These are phyloP conservation scores for Pseudopyricularia cyperi DNA, from an alignment of 2,329 filamentous ascomycete genomes.

Conservation along the genomic window DNA sequence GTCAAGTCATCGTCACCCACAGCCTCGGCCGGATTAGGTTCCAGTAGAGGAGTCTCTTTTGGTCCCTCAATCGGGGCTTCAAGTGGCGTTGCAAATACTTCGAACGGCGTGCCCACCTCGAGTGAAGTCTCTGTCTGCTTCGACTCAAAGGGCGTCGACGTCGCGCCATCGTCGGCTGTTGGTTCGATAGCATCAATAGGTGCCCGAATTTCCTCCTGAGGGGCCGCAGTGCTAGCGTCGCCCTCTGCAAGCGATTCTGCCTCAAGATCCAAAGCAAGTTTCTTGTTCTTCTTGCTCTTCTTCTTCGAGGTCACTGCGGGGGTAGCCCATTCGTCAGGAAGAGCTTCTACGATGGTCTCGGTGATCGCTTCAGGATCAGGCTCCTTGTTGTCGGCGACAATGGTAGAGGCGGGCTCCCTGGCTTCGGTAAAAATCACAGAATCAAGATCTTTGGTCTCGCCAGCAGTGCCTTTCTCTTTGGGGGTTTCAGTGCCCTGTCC, in stretches of 20 bases:
- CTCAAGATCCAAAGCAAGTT: neutral
- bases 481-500: neutral
- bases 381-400: neutral
- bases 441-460: neutral
- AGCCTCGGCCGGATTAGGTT: neutral
- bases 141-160: neutral
- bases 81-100: neutral
- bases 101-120: neutral
- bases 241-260: neutral
- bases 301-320: neutral
- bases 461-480: neutral
- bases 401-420: neutral
- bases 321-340: neutral
- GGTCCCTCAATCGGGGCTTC: neutral
- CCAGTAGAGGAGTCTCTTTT: neutral
- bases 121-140: neutral
- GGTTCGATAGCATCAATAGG: neutral
- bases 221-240: neutral
- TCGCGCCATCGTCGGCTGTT: neutral
- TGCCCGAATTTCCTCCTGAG: neutral
- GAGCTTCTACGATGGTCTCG: neutral
- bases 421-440: neutral
- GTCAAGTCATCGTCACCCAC: slow-evolving; percentile 6
- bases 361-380: neutral
- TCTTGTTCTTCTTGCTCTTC: slow-evolving; percentile 4